Base-by-base conservation (phyloP, 73 alveolate species). In the Durusdinium trenchii region DNA sequence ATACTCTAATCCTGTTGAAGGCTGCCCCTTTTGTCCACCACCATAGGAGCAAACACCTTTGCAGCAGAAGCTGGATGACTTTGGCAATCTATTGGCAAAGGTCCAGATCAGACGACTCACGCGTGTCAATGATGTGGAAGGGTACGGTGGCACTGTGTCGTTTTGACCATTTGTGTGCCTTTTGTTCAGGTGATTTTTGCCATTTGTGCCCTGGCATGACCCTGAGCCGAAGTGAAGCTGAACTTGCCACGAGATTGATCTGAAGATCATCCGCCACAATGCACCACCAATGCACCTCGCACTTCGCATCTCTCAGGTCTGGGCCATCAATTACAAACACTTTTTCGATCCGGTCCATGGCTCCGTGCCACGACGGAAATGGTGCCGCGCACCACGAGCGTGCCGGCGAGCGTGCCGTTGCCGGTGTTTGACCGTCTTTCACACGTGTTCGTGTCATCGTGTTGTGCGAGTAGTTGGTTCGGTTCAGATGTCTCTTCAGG, bases 21-120 rank as follows among this genome's bases (percentile, higher is more conserved):
- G n/a, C n/a, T n/a, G n/a, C n/a, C n/a, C n/a, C n/a, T n/a, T n/a
- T n/a, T n/a, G n/a, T n/a, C n/a, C n/a, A n/a, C 20, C 28, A 54
- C 9, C 99, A 57, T 99, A 99, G 98, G 99, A 99, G 94, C 99
- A 99, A 48, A 99, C 99, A 35, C 99, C 99, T 7, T 99, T 99
- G 94, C 99, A 99, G 99, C 99, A 99, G 99, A 99, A 99, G 95
- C 99, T 99, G 73, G 99, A 99, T 89, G 99, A 99, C 84, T 99
- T 99, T 94, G 99, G 99, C 51, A 89, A 95, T 76, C 62, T 54
- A 38, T 69, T 99, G 78, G 96, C 99, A n/a, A 95, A 86, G 96
- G 98, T 75, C 64, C 10, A 5, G 18, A 16, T 60, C 73, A 60
- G 18, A 2, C 73, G 30, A 2, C 73, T 60, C 4, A 23, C 43